Evolutionary conservation across 495 filamentous ascomycete species (phyloP).

Genomic region (Annulohypoxylon stygium): DNA sequence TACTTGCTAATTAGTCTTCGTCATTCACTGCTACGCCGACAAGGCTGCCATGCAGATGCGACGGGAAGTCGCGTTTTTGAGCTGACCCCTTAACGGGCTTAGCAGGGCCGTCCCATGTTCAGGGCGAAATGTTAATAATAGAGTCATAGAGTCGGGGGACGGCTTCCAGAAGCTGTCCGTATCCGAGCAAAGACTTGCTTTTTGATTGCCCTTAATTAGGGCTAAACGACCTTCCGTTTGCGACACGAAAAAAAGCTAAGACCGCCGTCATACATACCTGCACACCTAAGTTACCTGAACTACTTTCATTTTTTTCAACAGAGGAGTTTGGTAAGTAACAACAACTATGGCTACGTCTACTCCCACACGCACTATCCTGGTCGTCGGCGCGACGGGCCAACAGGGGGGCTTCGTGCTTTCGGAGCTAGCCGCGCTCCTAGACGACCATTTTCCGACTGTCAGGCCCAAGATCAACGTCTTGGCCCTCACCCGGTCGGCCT

Average conservation of each 20-base stretch:
- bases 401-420: conserved; percentile 75
- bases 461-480: conserved; percentile 68
- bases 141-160: background rate
- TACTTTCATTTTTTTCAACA: background rate
- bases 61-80: background rate
- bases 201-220: conserved; percentile 10
- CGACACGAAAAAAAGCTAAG: background rate
- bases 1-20: background rate
- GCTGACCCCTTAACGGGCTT: background rate
- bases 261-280: background rate
- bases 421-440: conserved; percentile 60
- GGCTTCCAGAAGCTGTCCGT: conserved; percentile 12
- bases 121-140: conserved; percentile 7
- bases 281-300: too few relatives aligned
- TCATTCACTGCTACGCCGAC: background rate
- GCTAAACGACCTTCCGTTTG: background rate
- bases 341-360: conserved; percentile 42
- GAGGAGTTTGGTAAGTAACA: background rate
- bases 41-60: background rate
- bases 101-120: background rate
- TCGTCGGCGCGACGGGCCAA: conserved; percentile 79
- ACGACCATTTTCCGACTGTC: conserved; percentile 34
- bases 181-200: background rate
- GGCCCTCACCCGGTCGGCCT: conserved; percentile 74
- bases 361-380: conserved; percentile 60